Evolutionary conservation across 495 filamentous ascomycete genomes (phyloP).

Genomic region (Penicillium angulare): DNA sequence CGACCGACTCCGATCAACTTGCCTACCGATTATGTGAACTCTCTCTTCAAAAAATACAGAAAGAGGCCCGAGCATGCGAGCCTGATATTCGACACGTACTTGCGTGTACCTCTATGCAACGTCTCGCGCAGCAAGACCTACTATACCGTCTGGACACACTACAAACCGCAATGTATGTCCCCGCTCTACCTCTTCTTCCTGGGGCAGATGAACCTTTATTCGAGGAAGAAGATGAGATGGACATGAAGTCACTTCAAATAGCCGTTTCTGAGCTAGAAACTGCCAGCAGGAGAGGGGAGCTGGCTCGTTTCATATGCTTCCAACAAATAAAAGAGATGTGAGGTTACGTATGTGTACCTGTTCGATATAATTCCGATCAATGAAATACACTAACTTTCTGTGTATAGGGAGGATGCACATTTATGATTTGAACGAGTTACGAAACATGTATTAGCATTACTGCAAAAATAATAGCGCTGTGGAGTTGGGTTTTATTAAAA

Average conservation of each 20-base stretch:
- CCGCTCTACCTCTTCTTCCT: conserved; percentile 10
- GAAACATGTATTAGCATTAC: too few relatives aligned
- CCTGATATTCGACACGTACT: conserved; percentile 25
- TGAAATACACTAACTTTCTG: neutral
- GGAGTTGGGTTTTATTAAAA: too few relatives aligned
- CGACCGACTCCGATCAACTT: conserved; percentile 22
- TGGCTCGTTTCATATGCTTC: conserved; percentile 22
- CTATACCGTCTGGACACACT: conserved; percentile 16
- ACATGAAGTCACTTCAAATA: conserved; percentile 19
- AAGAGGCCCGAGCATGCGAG: conserved; percentile 21
- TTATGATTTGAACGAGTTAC: too few relatives aligned
- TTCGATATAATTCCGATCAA: neutral
- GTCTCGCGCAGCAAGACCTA: conserved; percentile 20
- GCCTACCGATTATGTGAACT: conserved; percentile 26
- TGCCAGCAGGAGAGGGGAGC: conserved; percentile 15
- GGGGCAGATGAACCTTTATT: conserved; percentile 10
- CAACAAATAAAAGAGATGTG: conserved; percentile 24
- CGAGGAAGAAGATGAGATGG: conserved; percentile 17
- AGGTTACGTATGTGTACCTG: neutral
- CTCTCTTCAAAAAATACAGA: conserved; percentile 26
- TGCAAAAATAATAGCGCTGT: too few relatives aligned
- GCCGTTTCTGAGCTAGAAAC: conserved; percentile 20
- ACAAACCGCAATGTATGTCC: neutral
- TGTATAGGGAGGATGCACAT: neutral
- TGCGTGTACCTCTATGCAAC: conserved; percentile 24